phyloP scores from a whole-genome alignment of 169 alveolate species.

The Plasmodium gonderi region DNA sequence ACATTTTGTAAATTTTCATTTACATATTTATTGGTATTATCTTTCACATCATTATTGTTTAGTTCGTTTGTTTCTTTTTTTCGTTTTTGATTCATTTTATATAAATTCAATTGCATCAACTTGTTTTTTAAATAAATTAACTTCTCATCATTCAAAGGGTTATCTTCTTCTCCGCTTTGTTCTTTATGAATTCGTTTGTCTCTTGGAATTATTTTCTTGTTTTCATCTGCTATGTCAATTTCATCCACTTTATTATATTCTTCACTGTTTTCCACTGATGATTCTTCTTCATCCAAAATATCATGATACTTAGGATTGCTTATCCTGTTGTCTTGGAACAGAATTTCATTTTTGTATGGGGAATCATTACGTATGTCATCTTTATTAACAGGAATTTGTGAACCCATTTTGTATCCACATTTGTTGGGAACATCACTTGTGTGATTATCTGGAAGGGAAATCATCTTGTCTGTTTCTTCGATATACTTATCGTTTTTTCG shows the following conservation, averaged over 20 bases:
- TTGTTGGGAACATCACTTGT: neutral
- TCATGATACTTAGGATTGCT: neutral
- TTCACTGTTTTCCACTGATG: neutral
- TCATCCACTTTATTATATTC: neutral
- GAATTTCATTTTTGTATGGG: neutral
- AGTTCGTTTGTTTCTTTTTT: neutral
- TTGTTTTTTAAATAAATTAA: slow-evolving; percentile 22
- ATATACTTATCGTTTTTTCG: neutral
- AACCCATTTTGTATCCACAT: neutral
- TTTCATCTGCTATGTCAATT: neutral
- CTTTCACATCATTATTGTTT: neutral
- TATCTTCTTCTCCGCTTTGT: neutral
- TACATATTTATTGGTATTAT: neutral
- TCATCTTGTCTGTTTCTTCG: neutral
- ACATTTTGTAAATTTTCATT: neutral
- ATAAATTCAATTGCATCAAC: slow-evolving; percentile 10
- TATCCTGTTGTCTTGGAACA: neutral
- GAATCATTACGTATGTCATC: no score
- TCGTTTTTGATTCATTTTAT: slow-evolving; percentile 11
- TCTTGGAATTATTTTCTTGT: neutral
- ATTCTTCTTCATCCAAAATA: neutral
- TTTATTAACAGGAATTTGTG: no score
- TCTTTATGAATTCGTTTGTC: neutral
- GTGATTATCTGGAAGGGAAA: neutral
- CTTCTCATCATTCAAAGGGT: slow-evolving; percentile 16